A percentile compares a stretch with the other conserved stretches of the same genome.
Conservation (phyloP, 352 stramenopile species). For the Pythium phragmiticola region DNA sequence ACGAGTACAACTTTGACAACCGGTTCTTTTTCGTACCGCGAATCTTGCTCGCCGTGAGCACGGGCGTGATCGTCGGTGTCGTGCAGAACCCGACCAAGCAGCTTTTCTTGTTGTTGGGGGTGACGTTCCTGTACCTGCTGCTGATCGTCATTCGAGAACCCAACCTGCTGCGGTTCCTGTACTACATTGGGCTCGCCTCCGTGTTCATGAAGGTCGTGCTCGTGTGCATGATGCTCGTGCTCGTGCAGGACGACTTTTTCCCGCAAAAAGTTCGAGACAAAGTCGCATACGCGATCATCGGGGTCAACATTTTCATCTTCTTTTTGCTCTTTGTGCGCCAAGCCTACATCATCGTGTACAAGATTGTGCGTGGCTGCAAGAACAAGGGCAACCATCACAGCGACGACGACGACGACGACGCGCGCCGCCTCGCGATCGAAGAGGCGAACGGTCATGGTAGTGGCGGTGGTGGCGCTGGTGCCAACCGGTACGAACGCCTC, state of each 20-base stretch:
- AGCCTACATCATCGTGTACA: constrained; percentile 74
- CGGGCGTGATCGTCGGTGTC: constrained; percentile 68
- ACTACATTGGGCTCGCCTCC: constrained; percentile 76
- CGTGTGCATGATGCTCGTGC: constrained; percentile 76
- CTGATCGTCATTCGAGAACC: constrained; percentile 69
- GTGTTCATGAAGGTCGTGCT: constrained; percentile 84
- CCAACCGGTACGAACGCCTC: constrained; percentile 22
- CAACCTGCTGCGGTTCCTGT: constrained; percentile 78
- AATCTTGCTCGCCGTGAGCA: constrained; percentile 69
- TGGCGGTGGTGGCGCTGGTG: not conserved
- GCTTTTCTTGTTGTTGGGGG: constrained; percentile 67
- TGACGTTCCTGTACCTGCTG: constrained; percentile 70
- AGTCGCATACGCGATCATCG: constrained; percentile 84
- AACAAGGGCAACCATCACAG: constrained; percentile 27
- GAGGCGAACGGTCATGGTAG: constrained; percentile 12
- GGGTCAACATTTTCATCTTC: constrained; percentile 83
- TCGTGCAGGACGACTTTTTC: constrained; percentile 79
- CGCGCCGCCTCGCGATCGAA: constrained; percentile 14
- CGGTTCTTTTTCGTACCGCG: constrained; percentile 86
- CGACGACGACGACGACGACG: constrained; percentile 22
- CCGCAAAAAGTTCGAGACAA: constrained; percentile 79
- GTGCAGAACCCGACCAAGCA: constrained; percentile 68
- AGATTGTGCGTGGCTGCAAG: constrained; percentile 45
- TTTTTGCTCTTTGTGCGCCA: constrained; percentile 77
- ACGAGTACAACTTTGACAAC: constrained; percentile 90